Base-by-base conservation (phyloP, 2,329 filamentous ascomycete species). In the Rhynchosporium secalis region DNA sequence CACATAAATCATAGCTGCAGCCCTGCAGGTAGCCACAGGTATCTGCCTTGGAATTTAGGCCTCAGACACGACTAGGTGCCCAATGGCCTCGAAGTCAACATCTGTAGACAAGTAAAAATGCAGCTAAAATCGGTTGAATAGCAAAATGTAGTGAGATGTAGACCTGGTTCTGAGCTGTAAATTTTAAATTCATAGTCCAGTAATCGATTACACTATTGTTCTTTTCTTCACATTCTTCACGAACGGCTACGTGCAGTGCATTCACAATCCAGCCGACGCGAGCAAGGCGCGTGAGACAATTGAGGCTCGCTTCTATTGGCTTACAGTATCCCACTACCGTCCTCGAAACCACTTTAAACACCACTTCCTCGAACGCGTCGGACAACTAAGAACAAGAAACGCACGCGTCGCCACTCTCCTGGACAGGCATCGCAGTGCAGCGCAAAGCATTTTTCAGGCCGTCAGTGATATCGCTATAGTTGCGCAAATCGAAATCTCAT, bases 361-460 rank as follows among this genome's bases (percentile, higher is more conserved):
- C 47, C 54, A 60, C 62, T 65, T 62, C 67, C 65, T 62, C 58
- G 55, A 61, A 64, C 60, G 69, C 69, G 66, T 68, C 64, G 64
- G 60, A 68, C 63, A 70, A 66, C 64, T 58, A 47, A 45, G 60
- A 40, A 47, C 40, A 48, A 55, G 45, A 28, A 55, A 9, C 57
- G 41, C 63, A 62, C 68, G 65, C 68, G 67, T 69, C 65, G 56
- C 58, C 60, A 68, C 62, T 61, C 61, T 57, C 54, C 45, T 28
- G 55, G 36, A 57, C 12, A 55, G 63, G 54, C 57, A 47, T 49
- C 43, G 48, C 54, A 47, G 52, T 54, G 38, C 26, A 36, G 5
- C 51, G 28, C 36, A 43, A 49, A 40, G 40, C 46, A 54, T 54
- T 36, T 20, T 20, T 40, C 36, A 54, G 36, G 9, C 40, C 36